Base-by-base conservation (phyloP, 2,329 filamentous ascomycete species). In the Huntiella decipiens region DNA sequence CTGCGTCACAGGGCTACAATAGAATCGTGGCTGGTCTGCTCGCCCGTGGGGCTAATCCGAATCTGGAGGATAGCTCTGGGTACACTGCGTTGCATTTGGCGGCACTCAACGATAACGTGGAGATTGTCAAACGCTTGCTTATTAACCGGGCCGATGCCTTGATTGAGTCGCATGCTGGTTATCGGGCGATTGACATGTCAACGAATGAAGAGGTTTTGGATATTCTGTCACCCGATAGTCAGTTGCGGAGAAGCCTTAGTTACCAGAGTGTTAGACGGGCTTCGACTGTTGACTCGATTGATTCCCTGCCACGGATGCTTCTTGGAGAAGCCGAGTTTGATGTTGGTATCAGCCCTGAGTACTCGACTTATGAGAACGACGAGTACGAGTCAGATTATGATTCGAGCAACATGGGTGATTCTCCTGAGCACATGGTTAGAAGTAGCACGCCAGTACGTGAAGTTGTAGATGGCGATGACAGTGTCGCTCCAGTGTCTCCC, bases 81-180 rank as follows among this genome's bases (percentile, higher is more conserved):
- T 88, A 84, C 60, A 85, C 82, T 4, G 77, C 85, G 11, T 70
- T 92, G 63, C 83, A 92, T 59, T 73, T 88, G 56, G 84, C 85
- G 15, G 77, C 81, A 19, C 71, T 92, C 56, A 79, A 82, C 58
- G 74, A 79, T 51, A 78, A 86, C 55, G 65, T 74, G 8, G 77
- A 85, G 56, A 84, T 91, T 53, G 78, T 88, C 11, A 72, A 79
- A 50, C 74, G 80, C 11, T 68, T 93, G 48, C 76, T 87, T 53
- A 66, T 81, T 17, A 72, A 74, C 36, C 81, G 82, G 35, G 82
- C 82, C 2, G 79, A 86, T 60, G 73, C 80, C 31, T 76, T 70
- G 38, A 66, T 82, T 50, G 70, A 49, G 44, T 49, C 47, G 4
- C 77, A 17, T 31, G 13, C 40, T 36, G 47, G 47, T 31, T 49